Conservation (phyloP, 2,329 filamentous ascomycete genomes). For the Furcasterigmium furcatum region DNA sequence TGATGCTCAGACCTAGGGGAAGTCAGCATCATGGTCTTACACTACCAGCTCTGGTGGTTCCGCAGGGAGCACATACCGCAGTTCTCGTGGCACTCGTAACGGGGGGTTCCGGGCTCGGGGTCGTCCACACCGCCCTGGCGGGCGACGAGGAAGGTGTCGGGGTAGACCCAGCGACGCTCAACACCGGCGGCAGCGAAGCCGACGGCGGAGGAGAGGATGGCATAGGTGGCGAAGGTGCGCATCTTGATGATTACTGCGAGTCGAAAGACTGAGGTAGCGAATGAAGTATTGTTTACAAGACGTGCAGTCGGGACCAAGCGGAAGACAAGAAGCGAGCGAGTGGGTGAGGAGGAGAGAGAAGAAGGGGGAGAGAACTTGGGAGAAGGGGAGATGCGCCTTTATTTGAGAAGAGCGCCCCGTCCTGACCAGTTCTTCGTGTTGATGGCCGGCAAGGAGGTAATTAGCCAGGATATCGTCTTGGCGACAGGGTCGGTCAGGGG, state of each 20-base stretch:
- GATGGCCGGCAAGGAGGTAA: not conserved
- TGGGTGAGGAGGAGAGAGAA: not conserved
- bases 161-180: conserved; percentile 7
- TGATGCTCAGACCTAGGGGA: conserved; percentile 19
- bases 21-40: conserved; percentile 4
- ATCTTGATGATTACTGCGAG: not conserved
- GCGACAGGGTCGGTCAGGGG: not conserved
- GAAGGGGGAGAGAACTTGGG: not conserved
- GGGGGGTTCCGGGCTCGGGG: conserved; percentile 36
- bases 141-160: conserved; percentile 20
- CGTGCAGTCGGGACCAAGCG: not conserved
- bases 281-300: not conserved
- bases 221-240: conserved; percentile 2
- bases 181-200: not conserved
- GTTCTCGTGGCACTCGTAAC: conserved; percentile 42
- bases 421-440: not conserved
- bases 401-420: not conserved
- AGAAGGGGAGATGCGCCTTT: not conserved
- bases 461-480: not conserved
- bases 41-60: not conserved
- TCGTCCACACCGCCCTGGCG: conserved; percentile 30
- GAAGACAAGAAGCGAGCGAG: not conserved
- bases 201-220: conserved; percentile 1
- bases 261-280: not conserved
- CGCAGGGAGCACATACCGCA: conserved; percentile 38